Base-by-base conservation (phyloP, 495 filamentous ascomycete species). In the Penicillium coprophilum region DNA sequence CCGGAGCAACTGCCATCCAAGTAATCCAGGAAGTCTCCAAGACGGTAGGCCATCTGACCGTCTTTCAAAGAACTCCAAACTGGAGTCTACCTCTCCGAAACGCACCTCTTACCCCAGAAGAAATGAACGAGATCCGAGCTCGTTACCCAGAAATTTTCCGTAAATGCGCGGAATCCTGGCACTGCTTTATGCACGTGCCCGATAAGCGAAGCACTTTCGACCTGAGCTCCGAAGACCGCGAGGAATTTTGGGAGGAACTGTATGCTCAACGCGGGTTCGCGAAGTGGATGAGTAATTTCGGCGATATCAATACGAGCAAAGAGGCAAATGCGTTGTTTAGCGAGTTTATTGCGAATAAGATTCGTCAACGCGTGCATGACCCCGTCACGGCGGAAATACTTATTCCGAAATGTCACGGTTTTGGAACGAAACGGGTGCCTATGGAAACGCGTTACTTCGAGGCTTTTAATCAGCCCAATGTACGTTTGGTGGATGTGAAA, bases 361-460 rank as follows among this genome's bases (percentile, higher is more conserved):
- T 77, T 32, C 72, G 72, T 7, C 58, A 66, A 27, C 67, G 79
- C 1, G 75, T 85, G 36, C 56, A 73, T 1, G 78, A 85, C 56
- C 76, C 79, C 0, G 54, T 53, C 7, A 73, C 72, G 32, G 67
- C 71, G 3, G 77, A 81, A 51, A 71, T 74, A 12, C 74, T 85
- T 10, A 78, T 77, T 21, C 82, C 81, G 2, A 67, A 71, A n/a
- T 72, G 74, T 10, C 74, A 83, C 59, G 67, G 70, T 5, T 83
- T 78, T 53, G 80, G 80, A 8, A 78, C 75, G 1, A 77, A 79
- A 60, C 74, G 82, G 2, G 68, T 74, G 12, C 72, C 70, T 1
- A 70, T 82, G 4, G 80, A 83, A 60, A 71, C 74, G 40, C 67
- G 75, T 34, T 83, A 78, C 60, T 85, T 80, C 55, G 82, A 85